Conservation (phyloP, 2,329 filamentous ascomycete genomes). For the Colletotrichum sp. region DNA sequence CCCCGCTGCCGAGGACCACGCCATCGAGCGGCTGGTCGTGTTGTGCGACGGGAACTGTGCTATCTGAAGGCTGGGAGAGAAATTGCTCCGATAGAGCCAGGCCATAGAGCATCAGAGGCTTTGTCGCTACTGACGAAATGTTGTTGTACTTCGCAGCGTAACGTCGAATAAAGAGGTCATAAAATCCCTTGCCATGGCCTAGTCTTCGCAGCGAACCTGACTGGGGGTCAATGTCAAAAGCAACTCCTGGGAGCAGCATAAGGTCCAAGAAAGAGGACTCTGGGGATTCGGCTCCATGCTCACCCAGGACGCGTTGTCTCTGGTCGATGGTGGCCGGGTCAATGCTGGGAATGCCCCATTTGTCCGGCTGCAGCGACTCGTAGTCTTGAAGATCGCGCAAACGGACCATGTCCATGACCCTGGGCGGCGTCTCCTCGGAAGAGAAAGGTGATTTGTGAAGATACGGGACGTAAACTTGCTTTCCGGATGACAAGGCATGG, state of each 20-base stretch:
- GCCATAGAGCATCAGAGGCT: slow-evolving; percentile 66
- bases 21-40: slow-evolving; percentile 84
- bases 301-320: slow-evolving; percentile 77
- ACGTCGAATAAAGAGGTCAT: slow-evolving; percentile 88
- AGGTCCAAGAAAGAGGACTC: slow-evolving; percentile 66
- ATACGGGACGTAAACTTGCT: slow-evolving; percentile 91
- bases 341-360: slow-evolving; percentile 95
- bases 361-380: slow-evolving; percentile 75
- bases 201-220: slow-evolving; percentile 71
- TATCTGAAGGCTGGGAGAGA: slow-evolving; percentile 60
- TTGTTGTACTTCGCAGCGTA: slow-evolving; percentile 57
- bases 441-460: slow-evolving; percentile 67
- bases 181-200: slow-evolving; percentile 96
- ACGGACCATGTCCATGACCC: slow-evolving; percentile 94
- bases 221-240: slow-evolving; percentile 73
- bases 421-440: slow-evolving; percentile 57
- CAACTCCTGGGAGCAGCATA: slow-evolving; percentile 90
- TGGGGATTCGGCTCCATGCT: slow-evolving; percentile 51
- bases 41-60: slow-evolving; percentile 74
- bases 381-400: slow-evolving; percentile 79
- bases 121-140: slow-evolving; percentile 24
- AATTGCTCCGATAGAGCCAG: slow-evolving; percentile 88
- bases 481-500: slow-evolving; percentile 78
- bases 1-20: slow-evolving; percentile 74
- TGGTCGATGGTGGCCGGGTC: slow-evolving; percentile 66